A percentile compares a stretch with the other conserved stretches of the same genome.
These are phyloP conservation scores for Coemansia sp. DNA, from an alignment of 192 early-diverging fungal species.

Conservation along the genomic window DNA sequence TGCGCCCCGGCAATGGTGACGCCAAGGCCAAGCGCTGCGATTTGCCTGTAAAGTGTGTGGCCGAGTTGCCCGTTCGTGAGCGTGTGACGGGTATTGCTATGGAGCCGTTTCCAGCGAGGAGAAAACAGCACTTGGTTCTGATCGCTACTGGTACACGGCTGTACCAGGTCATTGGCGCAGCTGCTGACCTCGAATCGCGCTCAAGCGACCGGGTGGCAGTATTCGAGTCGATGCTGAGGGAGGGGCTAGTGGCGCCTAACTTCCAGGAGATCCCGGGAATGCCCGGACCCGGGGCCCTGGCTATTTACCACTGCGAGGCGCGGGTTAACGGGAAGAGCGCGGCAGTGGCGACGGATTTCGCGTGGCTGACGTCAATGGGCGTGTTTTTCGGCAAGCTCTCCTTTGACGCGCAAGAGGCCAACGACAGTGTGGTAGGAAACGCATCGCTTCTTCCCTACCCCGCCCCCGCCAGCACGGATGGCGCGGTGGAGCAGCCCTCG, in stretches of 20 bases:
- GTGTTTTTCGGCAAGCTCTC: slow-evolving; percentile 82
- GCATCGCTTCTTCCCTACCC: slow-evolving; percentile 84
- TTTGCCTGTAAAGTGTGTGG: slow-evolving; percentile 64
- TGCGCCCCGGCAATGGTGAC: slow-evolving; percentile 80
- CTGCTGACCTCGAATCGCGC: slow-evolving; percentile 37
- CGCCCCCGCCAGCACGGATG: background rate
- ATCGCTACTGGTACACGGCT: slow-evolving; percentile 80
- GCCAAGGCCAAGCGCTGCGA: slow-evolving; percentile 81
- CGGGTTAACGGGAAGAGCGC: background rate
- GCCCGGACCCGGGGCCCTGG: slow-evolving; percentile 37
- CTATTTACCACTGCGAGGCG: slow-evolving; percentile 34
- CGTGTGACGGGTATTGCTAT: slow-evolving; percentile 80
- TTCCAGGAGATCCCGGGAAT: slow-evolving; percentile 65
- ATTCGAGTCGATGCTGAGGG: slow-evolving; percentile 75
- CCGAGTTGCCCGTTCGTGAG: slow-evolving; percentile 63
- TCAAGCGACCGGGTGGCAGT: slow-evolving; percentile 58
- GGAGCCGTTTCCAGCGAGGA: slow-evolving; percentile 72
- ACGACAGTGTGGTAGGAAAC: slow-evolving; percentile 79
- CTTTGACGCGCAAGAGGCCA: slow-evolving; percentile 68
- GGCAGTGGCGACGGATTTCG: slow-evolving; percentile 63
- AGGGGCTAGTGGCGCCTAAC: slow-evolving; percentile 64
- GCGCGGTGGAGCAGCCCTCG: slow-evolving; percentile 60
- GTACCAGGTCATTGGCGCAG: slow-evolving; percentile 86
- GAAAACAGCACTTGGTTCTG: slow-evolving; percentile 77
- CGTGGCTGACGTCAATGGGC: slow-evolving; percentile 88